Base-by-base conservation (phyloP, 2,329 filamentous ascomycete species). In the Alternaria angustiovoidea region DNA sequence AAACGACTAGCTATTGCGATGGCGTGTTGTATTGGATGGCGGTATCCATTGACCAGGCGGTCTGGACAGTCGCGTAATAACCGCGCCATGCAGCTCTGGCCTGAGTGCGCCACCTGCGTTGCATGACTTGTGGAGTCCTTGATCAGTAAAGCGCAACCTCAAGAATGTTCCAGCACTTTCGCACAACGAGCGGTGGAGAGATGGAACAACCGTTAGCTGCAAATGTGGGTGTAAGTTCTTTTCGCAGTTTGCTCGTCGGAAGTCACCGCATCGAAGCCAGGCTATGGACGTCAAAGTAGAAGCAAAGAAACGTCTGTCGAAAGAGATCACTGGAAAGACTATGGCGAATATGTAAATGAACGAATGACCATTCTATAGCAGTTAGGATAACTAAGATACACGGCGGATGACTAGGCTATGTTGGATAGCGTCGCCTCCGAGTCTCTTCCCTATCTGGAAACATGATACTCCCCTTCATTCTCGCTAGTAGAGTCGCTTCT, bases 291-390 rank as follows among this genome's bases (percentile, higher is more conserved):
- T 4, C 3, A 20, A 8, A 41, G 5, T 5, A 41, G 9, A 9
- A 9, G 4, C 11, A 2, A 4, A 48, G 20, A 6, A 2, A 34
- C 28, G 7, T 4, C 2, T 9, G 30, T 14, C 46, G 18, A 48
- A 0, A 7, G 6, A 7, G 0, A n/a, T 36, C 46, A 36, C 12
- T 36, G 30, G 20, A 20, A 48, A 8, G 11, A 2, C 5, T n/a
- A 7, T 4, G 5, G 22, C 39, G 3, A 1, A 48, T 1, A 4
- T 24, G 18, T 0, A 0, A 48, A 16, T 18, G 2, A 34, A 0
- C 3, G 2, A 16, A 22, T 36, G 1, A 48, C 30, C 7, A 48
- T 36, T 7, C 1, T 16, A 32, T 1, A 11, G 22, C 4, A 28
- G 14, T 18, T n/a, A 1, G 8, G 28, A 14, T 34, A 3, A 0